These are phyloP conservation scores for Pseudozyma hubeiensis DNA, from an alignment of 1,284 basidiomycete species.

Conservation along the genomic window DNA sequence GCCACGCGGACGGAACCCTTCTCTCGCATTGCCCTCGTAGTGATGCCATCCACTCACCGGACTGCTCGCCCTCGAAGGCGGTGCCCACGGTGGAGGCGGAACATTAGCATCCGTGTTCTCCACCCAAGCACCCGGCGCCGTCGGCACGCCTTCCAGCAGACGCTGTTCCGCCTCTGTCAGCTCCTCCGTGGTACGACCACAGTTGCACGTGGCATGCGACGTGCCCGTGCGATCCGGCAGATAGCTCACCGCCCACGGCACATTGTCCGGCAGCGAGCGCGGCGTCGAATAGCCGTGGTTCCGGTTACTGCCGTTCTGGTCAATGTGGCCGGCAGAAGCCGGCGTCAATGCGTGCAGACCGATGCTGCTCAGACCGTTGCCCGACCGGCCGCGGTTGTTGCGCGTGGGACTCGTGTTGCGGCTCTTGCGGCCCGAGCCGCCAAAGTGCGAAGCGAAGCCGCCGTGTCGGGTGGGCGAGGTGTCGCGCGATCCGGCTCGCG, in stretches of 20 bases:
- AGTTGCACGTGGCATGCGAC: constrained; percentile 63
- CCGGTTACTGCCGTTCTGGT: constrained; percentile 42
- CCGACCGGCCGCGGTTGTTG: constrained; percentile 35
- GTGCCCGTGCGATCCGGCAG: constrained; percentile 61
- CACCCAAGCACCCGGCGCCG: constrained; percentile 62
- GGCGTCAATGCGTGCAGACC: constrained; percentile 51
- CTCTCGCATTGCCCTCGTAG: constrained; percentile 20
- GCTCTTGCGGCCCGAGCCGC: constrained; percentile 38
- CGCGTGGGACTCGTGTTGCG: constrained; percentile 49
- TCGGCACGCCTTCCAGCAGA: constrained; percentile 63
- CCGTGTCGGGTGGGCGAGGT: constrained; percentile 56
- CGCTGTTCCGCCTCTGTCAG: constrained; percentile 62
- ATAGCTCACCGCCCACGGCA: constrained; percentile 63
- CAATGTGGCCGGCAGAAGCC: constrained; percentile 47
- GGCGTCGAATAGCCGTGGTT: constrained; percentile 51
- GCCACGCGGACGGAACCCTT: constrained; percentile 44
- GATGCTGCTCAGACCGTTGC: constrained; percentile 39
- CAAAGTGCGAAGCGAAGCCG: constrained; percentile 48
- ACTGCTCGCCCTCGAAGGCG: constrained; percentile 55
- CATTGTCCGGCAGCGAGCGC: constrained; percentile 55
- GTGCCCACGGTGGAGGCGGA: constrained; percentile 63
- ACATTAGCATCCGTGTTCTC: constrained; percentile 45
- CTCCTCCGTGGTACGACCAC: constrained; percentile 61
- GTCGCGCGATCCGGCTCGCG: constrained; percentile 50
- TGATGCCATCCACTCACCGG: constrained; percentile 51